Percentiles rank a stretch among this genome's conserved stretches.
Conservation (phyloP, 768 basidiomycete species). For the Tulasnella sp. region DNA sequence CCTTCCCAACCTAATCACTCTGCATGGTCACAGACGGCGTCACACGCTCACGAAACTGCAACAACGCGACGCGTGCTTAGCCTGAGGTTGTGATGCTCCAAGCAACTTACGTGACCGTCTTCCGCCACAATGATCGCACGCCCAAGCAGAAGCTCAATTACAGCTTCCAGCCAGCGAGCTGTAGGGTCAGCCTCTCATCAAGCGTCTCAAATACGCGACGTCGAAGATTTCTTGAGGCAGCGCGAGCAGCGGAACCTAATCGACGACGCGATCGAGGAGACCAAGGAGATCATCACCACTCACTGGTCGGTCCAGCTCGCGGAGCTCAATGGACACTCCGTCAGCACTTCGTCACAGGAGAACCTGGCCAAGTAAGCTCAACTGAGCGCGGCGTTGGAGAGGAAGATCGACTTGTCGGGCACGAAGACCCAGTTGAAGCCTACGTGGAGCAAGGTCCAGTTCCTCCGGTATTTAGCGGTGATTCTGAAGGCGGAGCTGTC, state of each 20-base stretch:
- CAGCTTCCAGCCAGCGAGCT: conserved; percentile 87
- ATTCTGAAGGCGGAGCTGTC: conserved; percentile 10
- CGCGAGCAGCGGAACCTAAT: conserved; percentile 80
- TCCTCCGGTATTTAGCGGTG: conserved; percentile 34
- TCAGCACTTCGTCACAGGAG: conserved; percentile 68
- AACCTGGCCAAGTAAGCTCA: conserved; percentile 80
- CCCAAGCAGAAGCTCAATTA: conserved; percentile 84
- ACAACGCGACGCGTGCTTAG: too few species aligned
- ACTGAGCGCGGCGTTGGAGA: conserved; percentile 82
- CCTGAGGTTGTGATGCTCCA: conserved; percentile 85
- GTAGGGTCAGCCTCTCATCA: conserved; percentile 91
- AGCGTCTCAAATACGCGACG: conserved; percentile 81
- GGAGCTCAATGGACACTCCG: not conserved
- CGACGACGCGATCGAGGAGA: conserved; percentile 81
- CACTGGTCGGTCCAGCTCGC: conserved; percentile 6
- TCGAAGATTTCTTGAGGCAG: conserved; percentile 97
- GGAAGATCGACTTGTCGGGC: conserved; percentile 92
- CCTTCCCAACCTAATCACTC: too few species aligned
- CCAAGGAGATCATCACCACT: conserved; percentile 51
- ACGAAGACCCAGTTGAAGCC: conserved; percentile 98
- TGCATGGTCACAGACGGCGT: too few species aligned
- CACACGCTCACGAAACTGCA: too few species aligned
- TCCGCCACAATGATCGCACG: conserved; percentile 95
- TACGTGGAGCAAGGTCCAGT: conserved; percentile 78
- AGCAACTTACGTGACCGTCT: conserved; percentile 91